These are phyloP conservation scores for Articulospora tetracladia DNA, from an alignment of 495 filamentous ascomycete species.

Conservation along the genomic window DNA sequence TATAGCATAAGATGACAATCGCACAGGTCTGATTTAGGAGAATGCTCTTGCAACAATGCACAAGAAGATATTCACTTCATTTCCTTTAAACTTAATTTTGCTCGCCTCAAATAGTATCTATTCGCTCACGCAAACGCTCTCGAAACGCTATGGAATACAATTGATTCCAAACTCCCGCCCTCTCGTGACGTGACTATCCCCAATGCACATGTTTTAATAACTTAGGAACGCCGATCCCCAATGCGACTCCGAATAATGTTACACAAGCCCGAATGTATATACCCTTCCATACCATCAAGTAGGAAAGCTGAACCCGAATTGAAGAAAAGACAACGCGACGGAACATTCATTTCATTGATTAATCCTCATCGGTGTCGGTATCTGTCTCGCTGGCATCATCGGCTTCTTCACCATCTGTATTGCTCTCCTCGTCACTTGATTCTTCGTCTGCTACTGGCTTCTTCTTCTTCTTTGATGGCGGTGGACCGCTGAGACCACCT, in stretches of 20 bases:
- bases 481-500: constrained; percentile 46
- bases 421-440: constrained; percentile 75
- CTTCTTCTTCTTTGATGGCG: constrained; percentile 47
- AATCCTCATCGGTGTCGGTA: constrained; percentile 70
- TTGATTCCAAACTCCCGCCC: background rate
- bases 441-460: constrained; percentile 42
- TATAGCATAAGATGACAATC: too few relatives aligned
- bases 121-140: too few relatives aligned
- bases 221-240: background rate
- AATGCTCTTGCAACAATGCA: too few relatives aligned
- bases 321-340: too few relatives aligned
- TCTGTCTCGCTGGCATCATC: constrained; percentile 75
- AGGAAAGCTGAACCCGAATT: background rate
- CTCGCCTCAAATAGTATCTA: too few relatives aligned
- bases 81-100: too few relatives aligned
- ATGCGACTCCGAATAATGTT: background rate
- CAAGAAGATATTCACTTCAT: too few relatives aligned
- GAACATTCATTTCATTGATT: constrained; percentile 14
- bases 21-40: too few relatives aligned
- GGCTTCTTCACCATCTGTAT: constrained; percentile 74
- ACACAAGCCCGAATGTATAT: background rate
- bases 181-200: background rate
- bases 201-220: background rate
- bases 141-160: background rate
- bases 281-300: background rate